Conservation (phyloP, 225 moss, liverwort and hornwort genomes). For the Lunularia cruciata region DNA sequence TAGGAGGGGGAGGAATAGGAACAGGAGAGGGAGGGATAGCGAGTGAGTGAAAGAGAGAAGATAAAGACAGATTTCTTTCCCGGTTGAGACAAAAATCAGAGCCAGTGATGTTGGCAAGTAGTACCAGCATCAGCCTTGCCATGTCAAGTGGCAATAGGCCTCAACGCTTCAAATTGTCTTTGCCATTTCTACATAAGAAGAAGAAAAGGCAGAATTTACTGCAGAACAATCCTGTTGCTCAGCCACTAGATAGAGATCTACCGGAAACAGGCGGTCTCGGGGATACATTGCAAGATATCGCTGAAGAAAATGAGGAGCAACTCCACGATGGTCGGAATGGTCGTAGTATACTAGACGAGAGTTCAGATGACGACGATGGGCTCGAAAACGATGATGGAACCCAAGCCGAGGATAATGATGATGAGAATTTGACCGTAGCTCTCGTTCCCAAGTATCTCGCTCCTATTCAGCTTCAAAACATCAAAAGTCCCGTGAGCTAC, state of each 20-base stretch:
- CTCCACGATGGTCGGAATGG: conserved; percentile 15
- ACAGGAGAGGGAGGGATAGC: background rate
- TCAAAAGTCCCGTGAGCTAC: conserved; percentile 25
- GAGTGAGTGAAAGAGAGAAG: no score
- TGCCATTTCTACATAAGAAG: conserved; percentile 42
- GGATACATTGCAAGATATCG: conserved; percentile 33
- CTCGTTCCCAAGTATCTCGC: conserved; percentile 25
- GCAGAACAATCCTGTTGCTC: conserved; percentile 13
- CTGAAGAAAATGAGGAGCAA: conserved; percentile 33
- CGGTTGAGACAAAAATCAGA: background rate
- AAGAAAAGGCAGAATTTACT: conserved; percentile 34
- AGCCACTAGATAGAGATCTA: conserved; percentile 4
- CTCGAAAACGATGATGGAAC: conserved; percentile 3
- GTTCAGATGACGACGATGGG: conserved; percentile 10
- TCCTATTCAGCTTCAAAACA: conserved; percentile 14
- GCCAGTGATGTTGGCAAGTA: conserved; percentile 22
- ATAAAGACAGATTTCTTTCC: conserved; percentile 4
- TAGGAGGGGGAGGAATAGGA: background rate
- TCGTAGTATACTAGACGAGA: background rate
- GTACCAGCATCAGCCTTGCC: conserved; percentile 20
- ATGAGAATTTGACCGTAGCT: conserved; percentile 30
- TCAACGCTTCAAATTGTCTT: conserved; percentile 46
- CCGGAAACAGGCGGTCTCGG: conserved; percentile 24
- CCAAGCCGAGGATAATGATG: conserved; percentile 18
- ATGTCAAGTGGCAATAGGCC: conserved; percentile 29